Base-by-base conservation (phyloP, 2,329 filamentous ascomycete genomes). In the Botrytis deweyae region DNA sequence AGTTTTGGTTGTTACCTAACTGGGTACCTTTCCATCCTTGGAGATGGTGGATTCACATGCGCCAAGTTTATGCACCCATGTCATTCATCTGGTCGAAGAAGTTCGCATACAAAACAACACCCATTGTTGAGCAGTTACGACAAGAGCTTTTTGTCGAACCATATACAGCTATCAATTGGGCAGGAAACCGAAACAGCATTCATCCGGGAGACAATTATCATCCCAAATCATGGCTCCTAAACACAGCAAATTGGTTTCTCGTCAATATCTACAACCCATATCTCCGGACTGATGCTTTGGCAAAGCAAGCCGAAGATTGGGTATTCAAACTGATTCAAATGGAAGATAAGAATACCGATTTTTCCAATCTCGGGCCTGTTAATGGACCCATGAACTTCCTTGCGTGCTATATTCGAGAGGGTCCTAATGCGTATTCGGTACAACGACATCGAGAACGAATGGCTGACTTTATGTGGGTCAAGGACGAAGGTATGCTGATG, bases 41-140 rank as follows among this genome's bases (percentile, higher is more conserved):
- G 94, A 87, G 94, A 77, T 98, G 95, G 95, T 98, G 95, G 95
- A 93, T 98, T 79, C 96, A 99, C 79, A 98, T 98, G 83, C 93
- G 96, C n/a, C 90, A 93, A 83, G 95, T 99, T n/a, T 97, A 95
- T 80, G 82, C 97, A 67, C 92, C 95, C 8, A 98, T 98, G 94
- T 90, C 92, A 0, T 98, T 92, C 80, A 83, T 98, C 61, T 97
- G 92, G 85, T 97, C 94, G 0, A 94, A 92, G 84, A 87, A 87
- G 76, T 98, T 93, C 90, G 88, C 87, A 42, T 92, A 92, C 77
- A 92, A 93, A 25, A 87, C 92, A 77, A 95, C 93, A 59, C 88
- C 92, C 6, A 82, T 97, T 3, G 93, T 92, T 70, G 88, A 88
- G 36, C 88, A 89, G 72, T 83, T 99, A 59, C 90, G 92, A 36